Percentiles rank a stretch among this genome's conserved stretches.
phyloP scores from a whole-genome alignment of 345 rosid species.

The Draba incana region DNA sequence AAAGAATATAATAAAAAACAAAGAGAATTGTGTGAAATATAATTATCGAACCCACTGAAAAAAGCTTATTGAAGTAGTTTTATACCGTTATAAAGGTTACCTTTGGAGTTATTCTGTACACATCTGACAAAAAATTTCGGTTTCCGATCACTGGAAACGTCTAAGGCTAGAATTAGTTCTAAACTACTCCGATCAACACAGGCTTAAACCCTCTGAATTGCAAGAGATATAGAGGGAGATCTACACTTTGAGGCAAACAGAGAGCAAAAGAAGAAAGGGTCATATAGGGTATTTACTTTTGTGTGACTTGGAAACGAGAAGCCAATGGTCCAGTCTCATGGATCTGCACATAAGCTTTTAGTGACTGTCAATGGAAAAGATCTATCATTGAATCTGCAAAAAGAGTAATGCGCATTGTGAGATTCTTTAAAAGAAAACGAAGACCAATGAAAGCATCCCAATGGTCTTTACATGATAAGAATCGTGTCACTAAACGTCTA shows the following conservation, averaged over 20 bases:
- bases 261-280: not conserved
- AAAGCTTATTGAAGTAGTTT: slow-evolving; percentile 15
- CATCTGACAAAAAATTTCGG: slow-evolving; percentile 12
- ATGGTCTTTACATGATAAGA: no score
- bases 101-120: slow-evolving; percentile 6
- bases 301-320: slow-evolving; percentile 20
- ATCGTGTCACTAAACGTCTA: no score
- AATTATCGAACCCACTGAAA: not conserved
- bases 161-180: slow-evolving; percentile 20
- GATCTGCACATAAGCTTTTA: not conserved
- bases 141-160: not conserved
- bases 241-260: slow-evolving; percentile 8
- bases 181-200: slow-evolving; percentile 28
- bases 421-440: not conserved
- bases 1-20: no score
- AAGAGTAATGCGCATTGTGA: not conserved
- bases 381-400: slow-evolving; percentile 9
- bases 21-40: not conserved
- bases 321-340: slow-evolving; percentile 20
- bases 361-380: not conserved
- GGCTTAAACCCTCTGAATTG: slow-evolving; percentile 12
- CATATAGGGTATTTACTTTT: slow-evolving; percentile 13
- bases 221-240: not conserved
- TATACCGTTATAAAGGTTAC: not conserved
- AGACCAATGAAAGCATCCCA: slow-evolving; percentile 2